These are phyloP conservation scores for Angomonas ambiguus DNA, from an alignment of 208 protist species.

Conservation along the genomic window DNA sequence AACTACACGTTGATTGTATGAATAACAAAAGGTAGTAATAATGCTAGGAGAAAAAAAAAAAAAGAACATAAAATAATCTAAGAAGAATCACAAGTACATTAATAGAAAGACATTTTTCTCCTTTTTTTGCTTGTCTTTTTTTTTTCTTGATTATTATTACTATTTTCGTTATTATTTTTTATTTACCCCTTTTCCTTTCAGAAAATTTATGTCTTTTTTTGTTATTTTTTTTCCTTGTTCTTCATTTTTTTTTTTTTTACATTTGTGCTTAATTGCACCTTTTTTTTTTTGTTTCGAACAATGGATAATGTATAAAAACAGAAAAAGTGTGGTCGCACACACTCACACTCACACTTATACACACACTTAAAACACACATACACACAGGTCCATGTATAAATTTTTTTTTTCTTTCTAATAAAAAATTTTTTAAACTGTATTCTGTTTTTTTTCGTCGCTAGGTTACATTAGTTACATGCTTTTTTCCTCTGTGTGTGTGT, in stretches of 20 bases:
- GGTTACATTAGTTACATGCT: no score
- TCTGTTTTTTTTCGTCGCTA: no score
- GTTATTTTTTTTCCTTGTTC: background rate
- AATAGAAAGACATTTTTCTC: background rate
- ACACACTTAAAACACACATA: no score
- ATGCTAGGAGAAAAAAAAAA: constrained; percentile 1
- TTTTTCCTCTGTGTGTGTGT: background rate
- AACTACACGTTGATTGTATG: no score
- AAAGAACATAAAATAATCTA: background rate
- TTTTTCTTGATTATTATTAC: background rate
- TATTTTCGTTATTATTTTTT: background rate
- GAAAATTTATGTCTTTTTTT: no score
- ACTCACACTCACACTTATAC: no score
- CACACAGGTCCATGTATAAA: no score
- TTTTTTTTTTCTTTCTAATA: no score
- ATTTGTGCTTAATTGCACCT: background rate
- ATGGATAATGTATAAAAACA: no score
- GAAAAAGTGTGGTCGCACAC: no score
- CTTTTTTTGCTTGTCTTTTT: background rate
- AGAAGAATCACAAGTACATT: background rate
- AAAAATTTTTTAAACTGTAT: no score
- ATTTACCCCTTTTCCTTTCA: background rate
- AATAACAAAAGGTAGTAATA: no score
- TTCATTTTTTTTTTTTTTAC: constrained; percentile 4
- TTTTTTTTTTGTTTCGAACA: background rate